A percentile compares a stretch with the other conserved stretches of the same genome.
phyloP scores from a whole-genome alignment of 495 filamentous ascomycete genomes.

The Lophium mytilinum region DNA sequence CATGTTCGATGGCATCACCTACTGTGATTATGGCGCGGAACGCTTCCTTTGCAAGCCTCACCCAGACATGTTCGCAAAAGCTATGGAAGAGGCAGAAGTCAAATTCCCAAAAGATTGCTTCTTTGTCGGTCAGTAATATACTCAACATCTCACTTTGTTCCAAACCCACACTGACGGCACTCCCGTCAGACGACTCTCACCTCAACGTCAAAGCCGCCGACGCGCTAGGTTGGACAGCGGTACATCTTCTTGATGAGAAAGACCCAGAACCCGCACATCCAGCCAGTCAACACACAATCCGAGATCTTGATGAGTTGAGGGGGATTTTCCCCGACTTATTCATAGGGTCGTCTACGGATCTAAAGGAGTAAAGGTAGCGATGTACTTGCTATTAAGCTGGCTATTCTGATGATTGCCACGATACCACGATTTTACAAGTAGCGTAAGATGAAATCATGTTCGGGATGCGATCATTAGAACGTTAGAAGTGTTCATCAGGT shows the following conservation, averaged over 20 bases:
- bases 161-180: background rate
- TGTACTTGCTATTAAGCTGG: too few species aligned
- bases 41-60: constrained; percentile 80
- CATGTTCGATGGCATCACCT: constrained; percentile 87
- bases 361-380: background rate
- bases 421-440: too few species aligned
- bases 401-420: too few species aligned
- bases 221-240: constrained; percentile 68
- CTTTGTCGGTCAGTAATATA: constrained; percentile 63
- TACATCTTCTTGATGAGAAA: constrained; percentile 71
- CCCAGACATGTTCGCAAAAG: constrained; percentile 75
- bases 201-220: constrained; percentile 64
- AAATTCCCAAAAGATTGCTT: constrained; percentile 51
- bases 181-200: constrained; percentile 64
- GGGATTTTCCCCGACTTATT: constrained; percentile 71
- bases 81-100: constrained; percentile 42
- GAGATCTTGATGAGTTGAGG: constrained; percentile 63
- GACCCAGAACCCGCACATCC: constrained; percentile 48
- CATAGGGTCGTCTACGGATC: constrained; percentile 31
- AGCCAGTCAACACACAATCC: constrained; percentile 61
- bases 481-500: too few species aligned
- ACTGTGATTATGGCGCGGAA: constrained; percentile 68
- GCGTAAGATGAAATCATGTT: too few species aligned
- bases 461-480: too few species aligned
- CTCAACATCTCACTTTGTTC: background rate